phyloP scores from a whole-genome alignment of 148 eudicot species.

The Cornus florida region DNA sequence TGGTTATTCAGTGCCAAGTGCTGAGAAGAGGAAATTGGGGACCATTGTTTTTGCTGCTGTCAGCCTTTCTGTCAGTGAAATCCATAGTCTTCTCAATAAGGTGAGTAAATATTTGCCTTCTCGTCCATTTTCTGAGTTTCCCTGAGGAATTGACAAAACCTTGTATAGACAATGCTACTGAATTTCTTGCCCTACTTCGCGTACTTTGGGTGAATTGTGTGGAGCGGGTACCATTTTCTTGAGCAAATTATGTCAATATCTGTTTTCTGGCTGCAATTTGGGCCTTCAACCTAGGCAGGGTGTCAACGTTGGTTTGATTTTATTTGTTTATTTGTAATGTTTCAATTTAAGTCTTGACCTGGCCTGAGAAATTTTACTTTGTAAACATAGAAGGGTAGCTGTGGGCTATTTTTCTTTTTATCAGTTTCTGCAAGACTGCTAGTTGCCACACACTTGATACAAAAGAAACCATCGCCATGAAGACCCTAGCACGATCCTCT shows the following conservation, averaged over 20 bases:
- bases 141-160: neutral
- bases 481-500: no score
- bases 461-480: no score
- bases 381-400: neutral
- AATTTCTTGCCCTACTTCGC: neutral
- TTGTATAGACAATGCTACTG: neutral
- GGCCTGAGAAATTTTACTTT: neutral
- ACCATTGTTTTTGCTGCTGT: constrained; percentile 79
- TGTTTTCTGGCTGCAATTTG: no score
- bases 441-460: neutral
- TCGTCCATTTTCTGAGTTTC: neutral
- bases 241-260: no score
- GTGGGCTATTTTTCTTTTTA: neutral
- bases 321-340: neutral
- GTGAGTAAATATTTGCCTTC: constrained; percentile 40
- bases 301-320: no score
- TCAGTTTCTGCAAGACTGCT: neutral
- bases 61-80: constrained; percentile 58
- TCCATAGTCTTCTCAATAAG: constrained; percentile 39
- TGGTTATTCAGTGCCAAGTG: constrained; percentile 54
- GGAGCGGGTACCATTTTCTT: no score
- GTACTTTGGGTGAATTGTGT: no score
- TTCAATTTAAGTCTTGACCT: neutral
- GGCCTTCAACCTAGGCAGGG: neutral
- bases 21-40: constrained; percentile 71